Evolutionary conservation across 2,329 filamentous ascomycete species (phyloP).

Genomic region (Fusarium chaquense): DNA sequence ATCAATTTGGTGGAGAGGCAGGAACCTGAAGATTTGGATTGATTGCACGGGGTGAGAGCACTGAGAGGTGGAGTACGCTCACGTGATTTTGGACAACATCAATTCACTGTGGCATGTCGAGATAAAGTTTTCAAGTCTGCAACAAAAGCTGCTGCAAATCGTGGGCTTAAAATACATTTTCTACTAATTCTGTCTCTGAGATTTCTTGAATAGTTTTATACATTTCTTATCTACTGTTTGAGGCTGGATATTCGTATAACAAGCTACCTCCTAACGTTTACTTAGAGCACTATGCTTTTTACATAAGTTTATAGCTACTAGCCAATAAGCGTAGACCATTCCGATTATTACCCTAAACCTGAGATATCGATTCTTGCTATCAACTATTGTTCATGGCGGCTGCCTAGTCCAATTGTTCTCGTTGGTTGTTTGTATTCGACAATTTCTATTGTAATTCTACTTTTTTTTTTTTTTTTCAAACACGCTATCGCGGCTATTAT

Average conservation of each 20-base stretch:
- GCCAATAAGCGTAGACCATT: constrained; percentile 20
- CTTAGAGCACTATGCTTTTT: not conserved
- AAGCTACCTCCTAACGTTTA: not conserved
- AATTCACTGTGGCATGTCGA: not conserved
- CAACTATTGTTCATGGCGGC: too few species aligned
- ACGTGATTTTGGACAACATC: constrained; percentile 32
- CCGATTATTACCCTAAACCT: constrained; percentile 22
- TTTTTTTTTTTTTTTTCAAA: too few species aligned
- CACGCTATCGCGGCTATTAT: not conserved
- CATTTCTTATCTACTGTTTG: not conserved
- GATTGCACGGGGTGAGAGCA: constrained; percentile 45
- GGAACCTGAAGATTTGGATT: constrained; percentile 56
- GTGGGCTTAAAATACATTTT: not conserved
- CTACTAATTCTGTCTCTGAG: not conserved
- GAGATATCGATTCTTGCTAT: not conserved
- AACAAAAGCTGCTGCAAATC: not conserved
- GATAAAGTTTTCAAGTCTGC: not conserved
- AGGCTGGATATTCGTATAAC: not conserved
- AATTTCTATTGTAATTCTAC: not conserved
- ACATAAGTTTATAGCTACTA: not conserved
- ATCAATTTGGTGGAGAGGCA: constrained; percentile 51
- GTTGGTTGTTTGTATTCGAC: not conserved
- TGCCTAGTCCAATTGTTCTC: not conserved
- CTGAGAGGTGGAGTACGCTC: constrained; percentile 22
- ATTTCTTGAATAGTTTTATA: too few species aligned